Evolutionary conservation across 345 rosid species (phyloP).

Genomic region (Luvunga scandens): DNA sequence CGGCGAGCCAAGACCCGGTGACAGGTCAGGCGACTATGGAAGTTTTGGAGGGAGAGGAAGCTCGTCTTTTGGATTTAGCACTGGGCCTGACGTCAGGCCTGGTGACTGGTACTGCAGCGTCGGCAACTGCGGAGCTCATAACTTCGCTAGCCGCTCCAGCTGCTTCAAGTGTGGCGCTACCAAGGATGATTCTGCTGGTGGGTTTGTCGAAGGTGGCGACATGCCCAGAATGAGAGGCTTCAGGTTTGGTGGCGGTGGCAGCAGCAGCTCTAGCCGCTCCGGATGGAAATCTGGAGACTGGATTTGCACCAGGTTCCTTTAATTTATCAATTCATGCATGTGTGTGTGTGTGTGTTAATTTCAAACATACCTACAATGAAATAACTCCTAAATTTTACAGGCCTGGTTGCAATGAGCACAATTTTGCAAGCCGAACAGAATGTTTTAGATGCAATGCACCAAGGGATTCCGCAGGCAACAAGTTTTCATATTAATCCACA

Average conservation of each 20-base stretch:
- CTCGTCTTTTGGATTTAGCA: conserved; percentile 46
- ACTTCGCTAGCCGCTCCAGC: conserved; percentile 68
- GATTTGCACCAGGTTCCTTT: conserved; percentile 60
- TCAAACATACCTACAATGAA: too few species aligned
- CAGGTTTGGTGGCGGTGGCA: conserved; percentile 38
- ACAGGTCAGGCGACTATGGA: conserved; percentile 28
- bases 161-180: conserved; percentile 68
- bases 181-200: conserved; percentile 40
- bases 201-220: conserved; percentile 24
- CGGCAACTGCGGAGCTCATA: conserved; percentile 68
- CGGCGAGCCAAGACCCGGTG: conserved; percentile 38
- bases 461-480: conserved; percentile 44
- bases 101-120: conserved; percentile 81
- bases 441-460: conserved; percentile 94
- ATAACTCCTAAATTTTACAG: conserved; percentile 23
- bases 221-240: conserved; percentile 38
- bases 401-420: conserved; percentile 84
- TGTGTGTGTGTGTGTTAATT: background rate
- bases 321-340: too few species aligned
- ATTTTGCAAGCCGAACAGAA: conserved; percentile 89
- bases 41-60: conserved; percentile 41
- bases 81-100: conserved; percentile 69
- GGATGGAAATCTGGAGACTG: conserved; percentile 87
- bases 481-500: conserved; percentile 33
- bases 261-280: conserved; percentile 47